Percentiles rank a stretch among this genome's conserved stretches.
Evolutionary conservation across 2,329 filamentous ascomycete species (phyloP).

Genomic region (Botrytis paeoniae): DNA sequence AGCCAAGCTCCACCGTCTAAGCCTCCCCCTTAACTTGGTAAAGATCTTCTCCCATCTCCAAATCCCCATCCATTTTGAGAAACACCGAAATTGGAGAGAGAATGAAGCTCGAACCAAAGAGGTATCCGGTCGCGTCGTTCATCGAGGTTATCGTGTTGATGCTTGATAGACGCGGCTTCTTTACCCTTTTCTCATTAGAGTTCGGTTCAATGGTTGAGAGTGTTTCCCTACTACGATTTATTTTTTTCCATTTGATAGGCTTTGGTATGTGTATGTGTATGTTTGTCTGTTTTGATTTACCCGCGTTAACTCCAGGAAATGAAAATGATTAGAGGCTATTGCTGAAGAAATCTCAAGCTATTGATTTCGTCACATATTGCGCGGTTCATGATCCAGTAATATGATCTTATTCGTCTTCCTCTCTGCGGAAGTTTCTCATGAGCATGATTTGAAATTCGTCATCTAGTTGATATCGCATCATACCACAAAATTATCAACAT

Average conservation of each 20-base stretch:
- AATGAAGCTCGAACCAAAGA: not conserved
- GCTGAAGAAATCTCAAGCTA: not conserved
- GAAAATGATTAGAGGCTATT: too few relatives aligned
- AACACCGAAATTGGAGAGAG: constrained; percentile 3
- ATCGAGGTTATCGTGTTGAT: not conserved
- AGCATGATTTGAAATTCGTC: not conserved
- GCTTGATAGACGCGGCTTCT: not conserved
- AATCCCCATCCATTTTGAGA: not conserved
- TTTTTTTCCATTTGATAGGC: not conserved
- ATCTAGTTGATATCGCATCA: not conserved
- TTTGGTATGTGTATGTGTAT: not conserved
- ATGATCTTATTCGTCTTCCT: not conserved
- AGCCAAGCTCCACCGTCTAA: constrained; percentile 6
- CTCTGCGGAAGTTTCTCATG: not conserved
- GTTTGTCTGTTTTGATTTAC: not conserved
- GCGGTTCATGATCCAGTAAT: not conserved
- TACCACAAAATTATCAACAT: not conserved
- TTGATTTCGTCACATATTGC: constrained; percentile 2
- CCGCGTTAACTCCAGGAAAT: not conserved
- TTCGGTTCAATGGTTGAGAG: not conserved
- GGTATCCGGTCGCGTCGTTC: not conserved
- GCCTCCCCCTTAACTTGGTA: constrained; percentile 10
- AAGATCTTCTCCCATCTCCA: not conserved
- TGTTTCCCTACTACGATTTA: not conserved
- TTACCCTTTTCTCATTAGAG: not conserved